Base-by-base conservation (phyloP, 371 early-diverging fungal genomes). In the Nosema muscidifuracis region DNA sequence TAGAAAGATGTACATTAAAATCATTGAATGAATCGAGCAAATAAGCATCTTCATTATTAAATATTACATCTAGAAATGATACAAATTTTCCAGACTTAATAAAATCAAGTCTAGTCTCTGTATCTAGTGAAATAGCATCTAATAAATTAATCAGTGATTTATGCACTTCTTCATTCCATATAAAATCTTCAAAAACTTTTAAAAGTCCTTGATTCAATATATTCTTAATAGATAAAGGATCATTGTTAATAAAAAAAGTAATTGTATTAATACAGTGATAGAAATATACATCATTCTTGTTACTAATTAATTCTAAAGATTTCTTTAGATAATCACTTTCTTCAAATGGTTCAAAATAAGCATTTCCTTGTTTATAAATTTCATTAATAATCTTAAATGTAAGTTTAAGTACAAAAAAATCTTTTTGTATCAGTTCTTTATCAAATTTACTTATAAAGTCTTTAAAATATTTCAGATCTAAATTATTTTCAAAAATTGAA, bases 301-400 rank as follows among this genome's bases (percentile, higher is more conserved):
- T 10, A 26, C 20, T 56, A 6, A 56, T 56, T 10, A 56, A 16
- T 24, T 9, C 6, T 2, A 31, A 13, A 31, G 3, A 28, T 13
- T 30, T 31, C 10, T 56, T 18, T 9, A 4, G 9, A 56, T 30
- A 56, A 3, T 56, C 24, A 31, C 56, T 56, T 28, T 56, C 56
- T 56, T 56, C 56, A 56, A 56, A 56, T 26, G 56, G 56, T 31
- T 56, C 56, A 56, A 34, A 57, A 62, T 4, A 63, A 12, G 9
- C 47, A n/a, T n/a, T 20, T 10, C 20, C 13, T 9, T 40, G 40
- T n/a, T 47, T 47, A 47, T 47, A 47, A 12, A 47, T n/a, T n/a
- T 47, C 47, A 47, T 47, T 47, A 4, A 47, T 47, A n/a, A 47
- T 47, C n/a, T 47, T 47, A 47, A 47, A 47, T 12, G n/a, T 47